Conservation (phyloP, 2,329 filamentous ascomycete genomes). For the Celoporthe dispersa region DNA sequence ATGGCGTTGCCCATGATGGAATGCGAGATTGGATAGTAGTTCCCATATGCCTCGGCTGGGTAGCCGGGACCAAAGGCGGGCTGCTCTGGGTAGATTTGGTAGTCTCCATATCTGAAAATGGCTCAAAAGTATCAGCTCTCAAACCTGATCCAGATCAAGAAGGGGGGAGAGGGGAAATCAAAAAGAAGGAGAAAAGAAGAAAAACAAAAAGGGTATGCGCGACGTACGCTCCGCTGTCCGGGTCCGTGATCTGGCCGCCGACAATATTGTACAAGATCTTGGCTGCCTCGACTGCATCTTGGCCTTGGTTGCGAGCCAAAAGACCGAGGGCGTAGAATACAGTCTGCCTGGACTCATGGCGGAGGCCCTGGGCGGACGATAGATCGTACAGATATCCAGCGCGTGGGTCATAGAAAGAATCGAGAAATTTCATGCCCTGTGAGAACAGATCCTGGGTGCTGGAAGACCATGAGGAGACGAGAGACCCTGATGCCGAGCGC, state of each 20-base stretch:
- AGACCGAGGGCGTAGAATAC: conserved; percentile 64
- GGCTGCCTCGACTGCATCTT: conserved; percentile 54
- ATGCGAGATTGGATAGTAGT: conserved; percentile 68
- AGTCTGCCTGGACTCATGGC: conserved; percentile 61
- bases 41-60: conserved; percentile 50
- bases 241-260: conserved; percentile 54
- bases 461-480: not conserved
- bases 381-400: conserved; percentile 57
- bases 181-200: not conserved
- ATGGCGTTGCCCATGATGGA: conserved; percentile 64
- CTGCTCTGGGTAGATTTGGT: conserved; percentile 8
- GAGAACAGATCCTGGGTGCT: conserved; percentile 40
- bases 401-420: conserved; percentile 55
- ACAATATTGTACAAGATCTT: conserved; percentile 60
- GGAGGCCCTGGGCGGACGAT: conserved; percentile 48
- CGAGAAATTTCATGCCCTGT: conserved; percentile 59
- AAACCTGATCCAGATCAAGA: not conserved
- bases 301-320: conserved; percentile 56
- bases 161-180: not conserved
- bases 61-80: not conserved
- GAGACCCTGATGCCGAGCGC: not conserved
- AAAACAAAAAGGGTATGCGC: not conserved
- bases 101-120: not conserved
- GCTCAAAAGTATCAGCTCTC: not conserved
- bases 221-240: conserved; percentile 25